A percentile compares a stretch with the other conserved stretches of the same genome.
Conservation (phyloP, 176 grass and related monocot genomes). For the Carex pumila region DNA sequence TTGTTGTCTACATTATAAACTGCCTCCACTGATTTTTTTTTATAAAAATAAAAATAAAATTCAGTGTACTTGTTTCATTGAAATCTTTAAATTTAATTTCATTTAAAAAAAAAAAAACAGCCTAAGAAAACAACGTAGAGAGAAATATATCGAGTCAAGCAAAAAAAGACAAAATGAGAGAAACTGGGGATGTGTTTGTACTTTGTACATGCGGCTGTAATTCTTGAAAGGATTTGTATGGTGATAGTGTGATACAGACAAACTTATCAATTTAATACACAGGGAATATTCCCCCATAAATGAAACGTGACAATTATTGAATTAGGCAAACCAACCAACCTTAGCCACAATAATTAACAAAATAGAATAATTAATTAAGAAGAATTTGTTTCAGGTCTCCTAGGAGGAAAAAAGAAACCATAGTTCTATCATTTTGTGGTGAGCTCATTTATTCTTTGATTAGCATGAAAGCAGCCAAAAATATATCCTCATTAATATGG, state of each 20-base stretch:
- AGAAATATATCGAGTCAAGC: not conserved
- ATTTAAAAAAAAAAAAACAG: too few species aligned
- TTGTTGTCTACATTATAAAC: too few species aligned
- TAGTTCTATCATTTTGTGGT: not conserved
- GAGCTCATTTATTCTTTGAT: not conserved
- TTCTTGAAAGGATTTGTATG: not conserved
- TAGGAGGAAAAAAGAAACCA: not conserved
- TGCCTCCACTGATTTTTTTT: too few species aligned
- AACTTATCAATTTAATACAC: not conserved
- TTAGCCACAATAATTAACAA: not conserved
- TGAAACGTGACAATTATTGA: not conserved
- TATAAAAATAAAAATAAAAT: too few species aligned
- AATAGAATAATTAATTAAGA: not conserved
- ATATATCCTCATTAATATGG: not conserved
- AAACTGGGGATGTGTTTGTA: not conserved
- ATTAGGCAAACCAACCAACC: not conserved
- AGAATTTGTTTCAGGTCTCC: not conserved
- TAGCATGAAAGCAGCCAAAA: not conserved
- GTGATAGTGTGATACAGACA: not conserved
- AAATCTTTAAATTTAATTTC: too few species aligned
- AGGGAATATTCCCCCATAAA: not conserved
- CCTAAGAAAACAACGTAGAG: not conserved
- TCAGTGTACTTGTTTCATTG: too few species aligned
- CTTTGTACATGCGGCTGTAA: not conserved
- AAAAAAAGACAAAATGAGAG: not conserved